A percentile compares a stretch with the other conserved stretches of the same genome.
Conservation (phyloP, 148 eudicot genomes). For the Chenopodium suecicum region DNA sequence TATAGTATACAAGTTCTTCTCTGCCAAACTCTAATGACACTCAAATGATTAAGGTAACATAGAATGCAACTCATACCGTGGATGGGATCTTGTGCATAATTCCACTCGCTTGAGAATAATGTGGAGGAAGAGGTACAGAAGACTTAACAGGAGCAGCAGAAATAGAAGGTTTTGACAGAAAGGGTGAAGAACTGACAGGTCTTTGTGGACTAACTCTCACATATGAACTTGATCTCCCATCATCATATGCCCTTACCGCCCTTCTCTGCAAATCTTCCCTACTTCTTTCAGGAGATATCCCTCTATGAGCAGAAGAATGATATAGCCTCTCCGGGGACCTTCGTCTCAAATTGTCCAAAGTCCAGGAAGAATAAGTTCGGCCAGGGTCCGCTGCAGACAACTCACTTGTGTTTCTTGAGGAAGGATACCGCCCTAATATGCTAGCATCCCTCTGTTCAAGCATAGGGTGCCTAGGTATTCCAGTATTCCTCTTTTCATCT, state of each 20-base stretch:
- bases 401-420: conserved; percentile 39
- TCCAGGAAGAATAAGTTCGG: conserved; percentile 63
- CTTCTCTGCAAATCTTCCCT: conserved; percentile 48
- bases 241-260: conserved; percentile 56
- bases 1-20: not conserved
- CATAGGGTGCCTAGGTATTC: conserved; percentile 25
- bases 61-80: conserved; percentile 40
- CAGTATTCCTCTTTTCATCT: conserved; percentile 33
- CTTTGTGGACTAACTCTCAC: conserved; percentile 54
- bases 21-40: not conserved
- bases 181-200: conserved; percentile 44
- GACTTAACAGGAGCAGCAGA: conserved; percentile 45
- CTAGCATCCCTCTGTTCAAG: conserved; percentile 34
- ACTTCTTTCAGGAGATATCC: conserved; percentile 47
- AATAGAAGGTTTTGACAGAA: conserved; percentile 40
- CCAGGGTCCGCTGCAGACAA: conserved; percentile 35
- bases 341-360: conserved; percentile 44
- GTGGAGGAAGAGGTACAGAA: conserved; percentile 34
- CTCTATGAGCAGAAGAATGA: conserved; percentile 30
- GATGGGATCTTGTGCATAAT: conserved; percentile 48
- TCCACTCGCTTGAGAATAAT: conserved; percentile 36
- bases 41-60: not conserved
- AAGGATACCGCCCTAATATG: conserved; percentile 38
- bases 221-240: conserved; percentile 41
- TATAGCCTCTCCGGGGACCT: conserved; percentile 51